phyloP scores from a whole-genome alignment of 768 basidiomycete species.

The Podaxis sp. region DNA sequence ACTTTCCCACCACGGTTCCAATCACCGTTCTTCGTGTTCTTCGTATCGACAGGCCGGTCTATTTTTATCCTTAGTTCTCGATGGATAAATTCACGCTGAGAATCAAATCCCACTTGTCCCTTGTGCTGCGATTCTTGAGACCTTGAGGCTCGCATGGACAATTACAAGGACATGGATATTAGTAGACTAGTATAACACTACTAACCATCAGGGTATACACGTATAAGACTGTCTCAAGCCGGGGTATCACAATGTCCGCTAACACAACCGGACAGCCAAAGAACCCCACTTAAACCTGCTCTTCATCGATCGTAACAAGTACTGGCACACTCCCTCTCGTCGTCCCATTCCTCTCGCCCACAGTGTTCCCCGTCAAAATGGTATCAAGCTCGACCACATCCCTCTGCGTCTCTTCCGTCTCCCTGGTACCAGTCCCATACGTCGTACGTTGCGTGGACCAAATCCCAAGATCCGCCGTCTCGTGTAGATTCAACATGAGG shows the following conservation, averaged over 20 bases:
- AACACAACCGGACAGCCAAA: neutral
- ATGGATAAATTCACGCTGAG: neutral
- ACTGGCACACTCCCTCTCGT: neutral
- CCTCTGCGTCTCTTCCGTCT: neutral
- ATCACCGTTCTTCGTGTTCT: too few species aligned
- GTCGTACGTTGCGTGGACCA: conserved; percentile 25
- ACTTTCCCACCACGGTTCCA: too few species aligned
- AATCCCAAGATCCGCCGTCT: conserved; percentile 36
- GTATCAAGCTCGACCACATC: conserved; percentile 28
- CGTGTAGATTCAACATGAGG: conserved; percentile 55
- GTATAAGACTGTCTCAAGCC: neutral
- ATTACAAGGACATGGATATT: neutral
- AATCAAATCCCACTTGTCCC: neutral
- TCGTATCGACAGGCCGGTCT: neutral
- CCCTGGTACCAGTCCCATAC: neutral
- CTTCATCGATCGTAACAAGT: conserved; percentile 5
- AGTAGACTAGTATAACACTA: neutral
- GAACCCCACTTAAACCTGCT: neutral
- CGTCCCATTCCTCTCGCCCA: neutral
- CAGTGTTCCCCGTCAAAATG: conserved; percentile 18
- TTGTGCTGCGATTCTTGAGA: neutral
- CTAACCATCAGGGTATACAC: neutral
- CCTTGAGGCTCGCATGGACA: too few species aligned
- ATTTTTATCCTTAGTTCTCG: neutral
- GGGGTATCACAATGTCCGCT: neutral